Evolutionary conservation across 2,329 filamentous ascomycete genomes (phyloP).

Genomic region (Colletotrichum echinochloae): DNA sequence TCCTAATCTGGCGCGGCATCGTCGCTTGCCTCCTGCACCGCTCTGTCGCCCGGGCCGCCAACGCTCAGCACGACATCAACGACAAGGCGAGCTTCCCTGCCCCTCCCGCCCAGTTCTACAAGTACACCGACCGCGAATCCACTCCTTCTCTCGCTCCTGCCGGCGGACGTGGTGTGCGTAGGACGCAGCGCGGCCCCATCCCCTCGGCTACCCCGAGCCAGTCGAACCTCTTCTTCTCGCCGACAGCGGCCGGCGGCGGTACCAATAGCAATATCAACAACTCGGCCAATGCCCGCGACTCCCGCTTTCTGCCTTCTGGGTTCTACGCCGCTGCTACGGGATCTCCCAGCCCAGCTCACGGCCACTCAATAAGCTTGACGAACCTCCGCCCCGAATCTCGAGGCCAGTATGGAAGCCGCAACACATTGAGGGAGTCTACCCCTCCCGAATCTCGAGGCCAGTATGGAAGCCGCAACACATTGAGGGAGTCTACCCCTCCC

Average conservation of each 20-base stretch:
- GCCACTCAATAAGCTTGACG: constrained; percentile 69
- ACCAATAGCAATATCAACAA: constrained; percentile 63
- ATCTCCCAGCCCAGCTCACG: constrained; percentile 58
- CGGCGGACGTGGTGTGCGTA: constrained; percentile 63
- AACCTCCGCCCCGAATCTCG: constrained; percentile 71
- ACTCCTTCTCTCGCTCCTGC: constrained; percentile 63
- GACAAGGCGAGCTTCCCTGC: constrained; percentile 75
- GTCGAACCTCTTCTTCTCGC: constrained; percentile 92
- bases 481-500: constrained; percentile 67
- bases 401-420: constrained; percentile 56
- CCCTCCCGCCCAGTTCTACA: constrained; percentile 71
- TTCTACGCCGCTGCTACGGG: constrained; percentile 84
- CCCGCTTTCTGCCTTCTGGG: constrained; percentile 87
- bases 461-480: constrained; percentile 55
- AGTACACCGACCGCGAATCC: constrained; percentile 70
- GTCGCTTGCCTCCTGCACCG: constrained; percentile 93
- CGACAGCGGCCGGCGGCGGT: constrained; percentile 80
- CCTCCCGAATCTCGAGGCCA: constrained; percentile 72
- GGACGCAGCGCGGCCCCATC: constrained; percentile 63
- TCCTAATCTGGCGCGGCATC: constrained; percentile 88
- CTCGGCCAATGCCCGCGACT: constrained; percentile 65
- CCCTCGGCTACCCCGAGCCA: constrained; percentile 70
- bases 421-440: constrained; percentile 60
- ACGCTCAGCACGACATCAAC: constrained; percentile 76
- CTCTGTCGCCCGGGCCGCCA: constrained; percentile 87